Evolutionary conservation across 768 basidiomycete species (phyloP).

Genomic region (Pulveroboletus ravenelii): DNA sequence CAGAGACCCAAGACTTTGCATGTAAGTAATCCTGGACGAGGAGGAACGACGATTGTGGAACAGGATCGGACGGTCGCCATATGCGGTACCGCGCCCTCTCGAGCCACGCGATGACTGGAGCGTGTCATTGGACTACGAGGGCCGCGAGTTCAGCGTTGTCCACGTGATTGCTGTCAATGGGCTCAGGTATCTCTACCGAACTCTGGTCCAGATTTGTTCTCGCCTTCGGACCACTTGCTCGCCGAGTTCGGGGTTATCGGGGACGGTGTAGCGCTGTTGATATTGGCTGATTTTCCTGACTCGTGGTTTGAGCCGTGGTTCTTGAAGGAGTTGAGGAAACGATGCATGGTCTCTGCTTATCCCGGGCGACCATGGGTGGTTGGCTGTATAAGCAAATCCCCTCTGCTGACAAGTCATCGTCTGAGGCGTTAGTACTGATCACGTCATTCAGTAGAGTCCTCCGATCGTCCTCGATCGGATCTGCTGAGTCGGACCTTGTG

Average conservation of each 20-base stretch:
- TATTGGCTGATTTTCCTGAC: background rate
- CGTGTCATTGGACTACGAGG: slow-evolving; percentile 60
- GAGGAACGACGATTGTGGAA: slow-evolving; percentile 35
- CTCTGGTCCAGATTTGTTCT: slow-evolving; percentile 1
- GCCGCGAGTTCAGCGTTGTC: slow-evolving; percentile 35
- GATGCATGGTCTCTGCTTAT: background rate
- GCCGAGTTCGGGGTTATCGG: background rate
- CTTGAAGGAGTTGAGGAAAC: background rate
- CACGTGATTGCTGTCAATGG: slow-evolving; percentile 4
- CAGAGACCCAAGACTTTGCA: slow-evolving; percentile 51
- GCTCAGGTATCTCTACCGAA: slow-evolving; percentile 7
- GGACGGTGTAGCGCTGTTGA: background rate
- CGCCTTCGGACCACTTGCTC: slow-evolving; percentile 3
- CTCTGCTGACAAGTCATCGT: background rate
- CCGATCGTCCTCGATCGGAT: background rate
- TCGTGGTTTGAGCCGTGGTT: background rate
- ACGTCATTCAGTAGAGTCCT: background rate
- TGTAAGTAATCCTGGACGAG: slow-evolving; percentile 54
- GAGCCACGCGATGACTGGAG: slow-evolving; percentile 67
- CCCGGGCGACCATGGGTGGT: background rate
- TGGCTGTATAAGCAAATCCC: background rate
- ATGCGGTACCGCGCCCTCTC: slow-evolving; percentile 52
- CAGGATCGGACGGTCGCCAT: slow-evolving; percentile 35
- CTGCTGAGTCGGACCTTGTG: background rate
- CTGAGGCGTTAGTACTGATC: background rate